A percentile compares a stretch with the other conserved stretches of the same genome.
These are phyloP conservation scores for Monosporascus cannonballus DNA, from an alignment of 2,329 filamentous ascomycete species.

Conservation along the genomic window DNA sequence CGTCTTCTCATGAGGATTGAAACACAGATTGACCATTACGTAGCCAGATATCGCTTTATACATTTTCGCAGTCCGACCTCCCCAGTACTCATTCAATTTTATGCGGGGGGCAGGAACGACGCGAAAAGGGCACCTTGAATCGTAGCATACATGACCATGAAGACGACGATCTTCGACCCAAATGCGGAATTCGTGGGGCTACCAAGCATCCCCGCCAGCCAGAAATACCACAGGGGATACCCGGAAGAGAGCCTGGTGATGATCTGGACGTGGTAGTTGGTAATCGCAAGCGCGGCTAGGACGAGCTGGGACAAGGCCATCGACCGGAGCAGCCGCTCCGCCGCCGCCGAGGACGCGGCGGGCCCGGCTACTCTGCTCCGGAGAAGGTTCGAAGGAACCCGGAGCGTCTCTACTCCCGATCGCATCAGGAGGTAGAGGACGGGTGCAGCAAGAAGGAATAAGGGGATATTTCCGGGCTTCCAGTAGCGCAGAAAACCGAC, in stretches of 20 bases:
- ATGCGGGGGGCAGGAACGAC: slow-evolving; percentile 88
- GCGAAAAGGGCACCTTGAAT: slow-evolving; percentile 82
- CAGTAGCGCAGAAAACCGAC: slow-evolving; percentile 86
- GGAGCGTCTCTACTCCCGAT: slow-evolving; percentile 47
- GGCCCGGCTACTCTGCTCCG: neutral
- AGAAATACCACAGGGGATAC: slow-evolving; percentile 86
- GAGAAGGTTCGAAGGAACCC: slow-evolving; percentile 2
- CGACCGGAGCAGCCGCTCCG: slow-evolving; percentile 35
- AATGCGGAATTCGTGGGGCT: slow-evolving; percentile 23
- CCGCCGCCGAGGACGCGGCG: slow-evolving; percentile 2
- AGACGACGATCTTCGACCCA: slow-evolving; percentile 45
- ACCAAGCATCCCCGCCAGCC: slow-evolving; percentile 52
- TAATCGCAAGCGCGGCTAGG: slow-evolving; percentile 65
- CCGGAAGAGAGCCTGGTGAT: slow-evolving; percentile 83
- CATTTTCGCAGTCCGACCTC: too few species aligned
- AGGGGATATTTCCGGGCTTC: slow-evolving; percentile 76
- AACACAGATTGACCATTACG: too few species aligned
- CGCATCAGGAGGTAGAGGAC: slow-evolving; percentile 62
- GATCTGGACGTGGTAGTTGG: slow-evolving; percentile 88
- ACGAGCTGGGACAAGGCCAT: slow-evolving; percentile 69
- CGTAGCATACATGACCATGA: slow-evolving; percentile 74
- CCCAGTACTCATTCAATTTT: slow-evolving; percentile 1
- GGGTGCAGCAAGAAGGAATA: slow-evolving; percentile 79
- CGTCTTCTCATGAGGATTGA: too few species aligned
- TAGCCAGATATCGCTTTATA: too few species aligned